Percentiles rank a stretch among this genome's conserved stretches.
Evolutionary conservation across 2,329 filamentous ascomycete species (phyloP).

Genomic region (Fusarium praegraminearum): DNA sequence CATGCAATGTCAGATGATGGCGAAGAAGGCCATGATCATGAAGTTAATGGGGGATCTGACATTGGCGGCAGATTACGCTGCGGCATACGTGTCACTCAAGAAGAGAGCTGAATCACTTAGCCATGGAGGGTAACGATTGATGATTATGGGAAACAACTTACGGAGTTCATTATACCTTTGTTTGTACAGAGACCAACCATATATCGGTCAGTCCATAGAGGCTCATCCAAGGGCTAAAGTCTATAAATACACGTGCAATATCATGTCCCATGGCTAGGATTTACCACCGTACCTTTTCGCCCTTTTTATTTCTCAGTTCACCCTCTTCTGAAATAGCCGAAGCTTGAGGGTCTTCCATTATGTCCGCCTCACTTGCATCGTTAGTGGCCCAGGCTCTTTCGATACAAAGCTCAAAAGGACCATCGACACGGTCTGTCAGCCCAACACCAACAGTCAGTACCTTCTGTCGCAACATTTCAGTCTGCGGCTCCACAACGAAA

Average conservation of each 20-base stretch:
- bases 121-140: conserved; percentile 32
- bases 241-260: conserved; percentile 19
- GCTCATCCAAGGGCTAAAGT: conserved; percentile 9
- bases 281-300: conserved; percentile 56
- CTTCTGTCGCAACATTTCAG: conserved; percentile 87
- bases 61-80: conserved; percentile 74
- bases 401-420: conserved; percentile 88
- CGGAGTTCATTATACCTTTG: conserved; percentile 23
- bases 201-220: neutral
- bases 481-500: conserved; percentile 91
- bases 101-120: conserved; percentile 53
- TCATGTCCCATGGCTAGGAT: neutral
- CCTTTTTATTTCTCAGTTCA: conserved; percentile 54
- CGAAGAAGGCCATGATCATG: conserved; percentile 84
- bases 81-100: conserved; percentile 71
- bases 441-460: conserved; percentile 88
- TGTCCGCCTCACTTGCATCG: conserved; percentile 47
- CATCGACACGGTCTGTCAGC: conserved; percentile 87
- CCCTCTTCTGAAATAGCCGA: conserved; percentile 39
- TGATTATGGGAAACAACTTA: conserved; percentile 5
- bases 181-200: conserved; percentile 31
- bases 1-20: conserved; percentile 82
- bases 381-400: conserved; percentile 94
- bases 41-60: conserved; percentile 73
- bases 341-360: conserved; percentile 29